Conservation (phyloP, 2,329 filamentous ascomycete species). For the Monosporascus ibericus region DNA sequence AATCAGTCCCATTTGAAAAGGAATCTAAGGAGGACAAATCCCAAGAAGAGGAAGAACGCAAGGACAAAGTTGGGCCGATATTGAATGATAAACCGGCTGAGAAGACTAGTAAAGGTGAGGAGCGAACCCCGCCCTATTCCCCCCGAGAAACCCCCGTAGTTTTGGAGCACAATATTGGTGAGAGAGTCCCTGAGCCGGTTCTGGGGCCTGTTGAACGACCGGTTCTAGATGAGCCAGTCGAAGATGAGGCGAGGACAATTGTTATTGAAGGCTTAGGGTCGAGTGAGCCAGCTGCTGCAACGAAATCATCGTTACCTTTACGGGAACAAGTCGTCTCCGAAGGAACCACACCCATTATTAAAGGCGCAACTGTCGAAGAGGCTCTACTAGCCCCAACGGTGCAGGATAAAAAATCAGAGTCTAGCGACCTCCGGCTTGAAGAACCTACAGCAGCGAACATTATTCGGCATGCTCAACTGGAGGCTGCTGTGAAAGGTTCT, state of each 20-base stretch:
- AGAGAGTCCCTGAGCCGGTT: background rate
- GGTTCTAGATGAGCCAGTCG: background rate
- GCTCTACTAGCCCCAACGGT: no score
- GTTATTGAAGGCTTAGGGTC: no score
- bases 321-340: background rate
- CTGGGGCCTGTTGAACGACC: background rate
- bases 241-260: background rate
- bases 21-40: background rate
- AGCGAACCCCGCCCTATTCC: background rate
- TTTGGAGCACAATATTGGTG: background rate
- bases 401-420: no score
- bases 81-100: background rate
- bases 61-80: background rate
- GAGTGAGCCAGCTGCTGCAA: no score
- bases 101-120: background rate
- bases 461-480: no score
- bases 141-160: background rate
- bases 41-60: background rate
- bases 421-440: no score
- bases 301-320: background rate
- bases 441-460: no score
- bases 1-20: background rate
- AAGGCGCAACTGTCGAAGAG: no score
- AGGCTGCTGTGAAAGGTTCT: no score
- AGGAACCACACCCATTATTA: background rate